These are phyloP conservation scores for Chionographis japonica DNA, from an alignment of 106 monocot genomes.

Conservation along the genomic window DNA sequence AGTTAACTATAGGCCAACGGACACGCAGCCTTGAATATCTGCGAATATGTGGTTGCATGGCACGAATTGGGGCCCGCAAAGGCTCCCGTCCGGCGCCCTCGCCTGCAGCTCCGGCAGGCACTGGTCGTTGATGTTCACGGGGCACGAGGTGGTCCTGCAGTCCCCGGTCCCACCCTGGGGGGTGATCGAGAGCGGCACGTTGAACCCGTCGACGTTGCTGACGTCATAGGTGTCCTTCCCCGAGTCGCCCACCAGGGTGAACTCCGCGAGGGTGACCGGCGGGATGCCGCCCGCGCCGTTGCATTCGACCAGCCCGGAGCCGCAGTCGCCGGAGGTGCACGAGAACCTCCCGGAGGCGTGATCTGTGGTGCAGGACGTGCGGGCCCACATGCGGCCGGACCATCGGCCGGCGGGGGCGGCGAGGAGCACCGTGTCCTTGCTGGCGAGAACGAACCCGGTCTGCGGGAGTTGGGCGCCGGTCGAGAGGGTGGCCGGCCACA, in stretches of 20 bases:
- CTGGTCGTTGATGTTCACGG: conserved; percentile 17
- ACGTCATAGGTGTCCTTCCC: conserved; percentile 43
- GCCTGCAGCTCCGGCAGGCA: conserved; percentile 29
- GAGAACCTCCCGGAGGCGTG: conserved; percentile 19
- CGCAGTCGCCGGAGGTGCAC: conserved; percentile 29
- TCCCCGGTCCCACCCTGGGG: neutral
- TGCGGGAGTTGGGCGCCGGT: conserved; percentile 1
- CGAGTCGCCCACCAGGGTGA: conserved; percentile 28
- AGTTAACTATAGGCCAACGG: conserved; percentile 24
- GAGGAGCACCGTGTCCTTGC: neutral
- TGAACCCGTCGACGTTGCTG: conserved; percentile 55
- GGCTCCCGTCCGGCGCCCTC: neutral
- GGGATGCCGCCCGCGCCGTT: conserved; percentile 22
- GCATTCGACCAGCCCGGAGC: conserved; percentile 16
- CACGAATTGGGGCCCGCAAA: conserved; percentile 1
- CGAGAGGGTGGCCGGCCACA: conserved; percentile 43
- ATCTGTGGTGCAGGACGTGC: conserved; percentile 24
- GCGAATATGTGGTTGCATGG: conserved; percentile 3
- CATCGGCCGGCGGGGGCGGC: conserved; percentile 10
- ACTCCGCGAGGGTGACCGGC: conserved; percentile 35
- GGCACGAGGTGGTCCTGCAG: conserved; percentile 24
- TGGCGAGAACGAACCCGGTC: conserved; percentile 33
- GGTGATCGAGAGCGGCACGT: conserved; percentile 23
- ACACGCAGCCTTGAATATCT: conserved; percentile 13
- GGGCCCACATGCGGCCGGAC: conserved; percentile 43